Percentiles rank a stretch among this genome's conserved stretches.
Conservation (phyloP, 441 rosid genomes). For the Viola pubescens region DNA sequence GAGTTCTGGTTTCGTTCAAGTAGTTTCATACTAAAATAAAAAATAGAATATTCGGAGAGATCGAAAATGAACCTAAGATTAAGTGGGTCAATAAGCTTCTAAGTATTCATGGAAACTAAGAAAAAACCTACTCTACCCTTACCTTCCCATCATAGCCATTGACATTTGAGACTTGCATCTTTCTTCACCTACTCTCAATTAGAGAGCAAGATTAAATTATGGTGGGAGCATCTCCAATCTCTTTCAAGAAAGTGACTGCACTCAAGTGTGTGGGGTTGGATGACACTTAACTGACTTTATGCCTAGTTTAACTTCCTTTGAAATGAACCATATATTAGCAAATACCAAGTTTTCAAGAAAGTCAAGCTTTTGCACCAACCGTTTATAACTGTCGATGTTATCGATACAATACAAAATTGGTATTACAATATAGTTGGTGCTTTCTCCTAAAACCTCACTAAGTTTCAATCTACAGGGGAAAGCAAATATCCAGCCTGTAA, state of each 20-base stretch:
- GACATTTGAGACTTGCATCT: neutral
- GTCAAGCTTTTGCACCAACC: neutral
- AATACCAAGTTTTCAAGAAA: too few relatives aligned
- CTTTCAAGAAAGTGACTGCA: conserved; percentile 14
- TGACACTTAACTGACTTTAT: too few relatives aligned
- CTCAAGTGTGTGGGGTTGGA: too few relatives aligned
- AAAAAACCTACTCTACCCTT: conserved; percentile 4
- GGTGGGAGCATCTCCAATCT: neutral
- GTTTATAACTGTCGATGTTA: neutral
- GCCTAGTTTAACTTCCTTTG: too few relatives aligned
- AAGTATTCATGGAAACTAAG: neutral
- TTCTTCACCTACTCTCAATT: conserved; percentile 13
- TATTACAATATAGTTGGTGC: neutral
- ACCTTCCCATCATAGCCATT: conserved; percentile 10
- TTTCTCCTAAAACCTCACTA: too few relatives aligned
- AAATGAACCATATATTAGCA: too few relatives aligned
- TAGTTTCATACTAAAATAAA: too few relatives aligned
- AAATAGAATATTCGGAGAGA: too few relatives aligned
- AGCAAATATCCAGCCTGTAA: too few relatives aligned
- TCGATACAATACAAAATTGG: conserved; percentile 19
- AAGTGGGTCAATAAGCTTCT: neutral
- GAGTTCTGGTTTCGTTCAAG: too few relatives aligned
- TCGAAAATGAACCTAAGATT: too few relatives aligned
- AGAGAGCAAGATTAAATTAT: conserved; percentile 7
- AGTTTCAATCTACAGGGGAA: too few relatives aligned